A percentile compares a stretch with the other conserved stretches of the same genome.
Conservation (phyloP, 306 rosid species). For the Astragalus membranaceus region DNA sequence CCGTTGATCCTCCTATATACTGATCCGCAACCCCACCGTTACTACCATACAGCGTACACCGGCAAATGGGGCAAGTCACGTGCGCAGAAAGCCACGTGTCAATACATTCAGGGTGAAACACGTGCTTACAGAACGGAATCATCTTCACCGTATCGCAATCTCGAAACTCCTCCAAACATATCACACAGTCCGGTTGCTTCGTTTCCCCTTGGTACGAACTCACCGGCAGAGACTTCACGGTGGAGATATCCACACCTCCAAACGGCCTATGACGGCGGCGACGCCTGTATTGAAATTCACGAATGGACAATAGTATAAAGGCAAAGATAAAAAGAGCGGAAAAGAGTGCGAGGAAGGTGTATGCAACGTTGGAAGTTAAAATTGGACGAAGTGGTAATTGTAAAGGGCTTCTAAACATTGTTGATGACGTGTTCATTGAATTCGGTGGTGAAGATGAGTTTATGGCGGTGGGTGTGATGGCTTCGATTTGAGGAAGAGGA, state of each 20-base stretch:
- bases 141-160: conserved; percentile 31
- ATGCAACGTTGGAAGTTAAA: background rate
- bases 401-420: background rate
- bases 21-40: background rate
- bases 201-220: background rate
- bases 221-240: conserved; percentile 25
- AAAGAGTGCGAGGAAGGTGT: conserved; percentile 20
- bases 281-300: background rate
- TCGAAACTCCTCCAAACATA: conserved; percentile 40
- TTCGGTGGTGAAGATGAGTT: background rate
- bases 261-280: background rate
- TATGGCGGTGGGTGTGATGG: background rate
- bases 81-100: conserved; percentile 50
- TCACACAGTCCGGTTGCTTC: conserved; percentile 36
- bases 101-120: conserved; percentile 46
- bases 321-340: conserved; percentile 21
- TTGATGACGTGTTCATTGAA: background rate
- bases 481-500: background rate
- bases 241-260: background rate
- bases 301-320: conserved; percentile 23
- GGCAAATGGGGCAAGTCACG: conserved; percentile 52
- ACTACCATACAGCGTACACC: conserved; percentile 7
- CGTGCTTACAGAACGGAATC: conserved; percentile 45
- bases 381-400: background rate
- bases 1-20: background rate